Evolutionary conservation across 768 basidiomycete genomes (phyloP), one percentile per base, ranked within the genome.

Genomic region (Boletus fagicola): DNA sequence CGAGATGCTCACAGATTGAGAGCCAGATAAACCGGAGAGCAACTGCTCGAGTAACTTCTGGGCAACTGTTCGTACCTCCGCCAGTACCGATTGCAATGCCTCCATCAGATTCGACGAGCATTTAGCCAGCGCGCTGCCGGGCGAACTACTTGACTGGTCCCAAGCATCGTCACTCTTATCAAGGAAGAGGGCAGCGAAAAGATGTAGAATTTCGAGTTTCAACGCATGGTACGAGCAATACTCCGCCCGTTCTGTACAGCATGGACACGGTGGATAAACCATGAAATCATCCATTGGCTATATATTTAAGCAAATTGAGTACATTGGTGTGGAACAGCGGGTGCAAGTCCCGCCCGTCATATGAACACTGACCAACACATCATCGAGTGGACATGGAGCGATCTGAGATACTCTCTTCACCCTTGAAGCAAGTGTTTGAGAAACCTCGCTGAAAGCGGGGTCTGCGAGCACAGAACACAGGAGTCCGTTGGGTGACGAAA

Each of bases 211-310:
- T 72, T 77, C 73, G 48, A 83, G 65, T 50, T 80, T 68, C n/a
- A 69, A 56, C 26, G 61, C 61, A 51, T 78, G 78, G 11, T 61
- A 54, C 10, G 70, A 63, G 39, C 63, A 57, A 42, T 62, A 64
- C 40, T 69, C 68, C 31, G 47, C 28, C 43, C 55, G 58, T 53
- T 66, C 63, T 47, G 59, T 64, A 68, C 71, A 65, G 51, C 57
- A 57, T 54, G 72, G 53, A 56, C 68, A 72, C 12, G 71, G 68
- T 28, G 74, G 71, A 54, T 73, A 74, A 61, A 71, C 76, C 73
- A 81, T 68, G 62, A 76, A 77, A 65, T 81, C 76, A 70, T 80
- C 76, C 74, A 81, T 72, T 46, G 81, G 79, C 83, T 85, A 70
- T 67, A 71, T 63, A 60, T 64, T 48, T 52, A 62, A 59, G 54